phyloP scores from a whole-genome alignment of 805 yeast genomes.

The Candida ficus region DNA sequence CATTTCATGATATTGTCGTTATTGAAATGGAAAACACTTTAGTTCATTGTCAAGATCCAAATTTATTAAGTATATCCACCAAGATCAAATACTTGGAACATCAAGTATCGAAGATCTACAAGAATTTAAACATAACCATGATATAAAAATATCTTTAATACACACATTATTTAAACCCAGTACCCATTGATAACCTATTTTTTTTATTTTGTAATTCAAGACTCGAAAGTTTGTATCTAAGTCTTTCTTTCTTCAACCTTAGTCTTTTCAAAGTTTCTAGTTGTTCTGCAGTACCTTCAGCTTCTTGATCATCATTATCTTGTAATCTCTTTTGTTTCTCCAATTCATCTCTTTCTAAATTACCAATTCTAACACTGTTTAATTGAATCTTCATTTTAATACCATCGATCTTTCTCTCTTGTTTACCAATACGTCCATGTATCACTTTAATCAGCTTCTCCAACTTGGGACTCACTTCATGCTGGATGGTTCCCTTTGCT shows the following conservation, averaged over 20 bases:
- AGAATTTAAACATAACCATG: constrained; percentile 20
- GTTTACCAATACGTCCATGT: constrained; percentile 29
- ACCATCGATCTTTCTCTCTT: constrained; percentile 28
- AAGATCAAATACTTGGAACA: constrained; percentile 58
- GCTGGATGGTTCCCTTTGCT: constrained; percentile 33
- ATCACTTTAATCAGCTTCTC: constrained; percentile 27
- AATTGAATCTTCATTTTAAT: constrained; percentile 34
- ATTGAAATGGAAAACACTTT: constrained; percentile 54
- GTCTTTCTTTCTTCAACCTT: constrained; percentile 38
- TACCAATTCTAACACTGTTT: constrained; percentile 35
- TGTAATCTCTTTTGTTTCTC: background rate
- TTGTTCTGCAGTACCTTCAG: constrained; percentile 30
- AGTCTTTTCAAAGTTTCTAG: constrained; percentile 35
- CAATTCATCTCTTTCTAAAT: constrained; percentile 19
- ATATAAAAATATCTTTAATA: constrained; percentile 12
- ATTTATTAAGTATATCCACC: constrained; percentile 53
- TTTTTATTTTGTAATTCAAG: constrained; percentile 24
- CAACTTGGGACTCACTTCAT: constrained; percentile 39
- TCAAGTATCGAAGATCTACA: constrained; percentile 21
- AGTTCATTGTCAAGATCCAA: constrained; percentile 64
- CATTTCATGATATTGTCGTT: constrained; percentile 56
- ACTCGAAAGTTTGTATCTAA: constrained; percentile 34
- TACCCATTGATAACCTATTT: constrained; percentile 21
- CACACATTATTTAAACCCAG: too few species aligned
- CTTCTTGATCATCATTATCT: constrained; percentile 15